phyloP scores from a whole-genome alignment of 805 yeast genomes.

The Kuraishia borneana region DNA sequence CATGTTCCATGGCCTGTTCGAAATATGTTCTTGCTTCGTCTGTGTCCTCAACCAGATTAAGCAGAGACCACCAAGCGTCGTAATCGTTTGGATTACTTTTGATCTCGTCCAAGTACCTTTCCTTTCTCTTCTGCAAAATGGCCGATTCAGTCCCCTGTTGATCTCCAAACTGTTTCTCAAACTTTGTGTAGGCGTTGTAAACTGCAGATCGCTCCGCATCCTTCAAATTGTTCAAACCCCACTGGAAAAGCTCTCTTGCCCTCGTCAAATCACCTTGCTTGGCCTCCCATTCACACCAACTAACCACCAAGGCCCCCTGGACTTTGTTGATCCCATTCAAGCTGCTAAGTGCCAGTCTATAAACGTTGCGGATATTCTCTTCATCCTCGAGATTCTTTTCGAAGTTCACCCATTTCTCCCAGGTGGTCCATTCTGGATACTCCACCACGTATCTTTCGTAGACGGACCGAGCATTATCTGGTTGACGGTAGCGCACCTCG shows the following conservation, averaged over 20 bases:
- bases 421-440: constrained; percentile 42
- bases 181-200: constrained; percentile 34
- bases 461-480: constrained; percentile 44
- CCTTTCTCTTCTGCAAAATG: constrained; percentile 40
- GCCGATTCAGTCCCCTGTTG: constrained; percentile 40
- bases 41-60: constrained; percentile 36
- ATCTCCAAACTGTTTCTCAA: constrained; percentile 58
- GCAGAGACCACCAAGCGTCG: constrained; percentile 77
- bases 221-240: constrained; percentile 36
- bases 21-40: constrained; percentile 23
- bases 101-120: constrained; percentile 32
- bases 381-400: constrained; percentile 42
- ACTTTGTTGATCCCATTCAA: constrained; percentile 17
- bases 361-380: constrained; percentile 48
- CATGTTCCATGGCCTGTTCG: constrained; percentile 29
- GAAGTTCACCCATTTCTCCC: constrained; percentile 69
- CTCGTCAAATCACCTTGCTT: constrained; percentile 49
- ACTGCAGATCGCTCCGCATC: constrained; percentile 21
- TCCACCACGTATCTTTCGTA: constrained; percentile 44
- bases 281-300: constrained; percentile 69
- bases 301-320: constrained; percentile 23
- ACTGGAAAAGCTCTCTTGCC: constrained; percentile 43
- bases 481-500: constrained; percentile 49
- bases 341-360: constrained; percentile 53
- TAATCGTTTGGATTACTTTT: constrained; percentile 40